Evolutionary conservation across 106 monocot species (phyloP).

Genomic region (Cymbidium sinense): DNA sequence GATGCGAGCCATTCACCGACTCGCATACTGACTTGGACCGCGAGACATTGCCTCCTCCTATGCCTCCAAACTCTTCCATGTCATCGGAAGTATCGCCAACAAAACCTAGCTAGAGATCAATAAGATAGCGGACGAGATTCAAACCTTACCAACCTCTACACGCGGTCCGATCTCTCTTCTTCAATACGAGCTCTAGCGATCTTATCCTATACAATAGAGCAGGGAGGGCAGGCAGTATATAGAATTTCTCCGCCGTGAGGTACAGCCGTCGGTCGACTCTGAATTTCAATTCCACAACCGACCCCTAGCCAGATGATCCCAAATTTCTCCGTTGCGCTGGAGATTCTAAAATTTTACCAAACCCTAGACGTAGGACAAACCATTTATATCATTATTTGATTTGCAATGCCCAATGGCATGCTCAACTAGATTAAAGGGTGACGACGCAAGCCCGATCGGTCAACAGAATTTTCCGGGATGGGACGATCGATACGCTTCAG

Average conservation of each 20-base stretch:
- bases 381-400: not conserved
- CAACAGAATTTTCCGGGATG: not conserved
- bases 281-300: not conserved
- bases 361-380: not conserved
- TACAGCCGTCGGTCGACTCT: not conserved
- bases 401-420: not conserved
- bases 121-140: not conserved
- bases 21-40: slow-evolving; percentile 11
- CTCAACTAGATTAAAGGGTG: too few relatives aligned
- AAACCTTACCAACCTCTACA: too few relatives aligned
- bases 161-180: too few relatives aligned
- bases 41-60: slow-evolving; percentile 5
- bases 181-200: too few relatives aligned
- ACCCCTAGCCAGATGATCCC: not conserved
- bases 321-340: not conserved
- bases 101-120: not conserved
- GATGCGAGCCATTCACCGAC: slow-evolving; percentile 15
- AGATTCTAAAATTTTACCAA: not conserved
- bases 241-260: not conserved
- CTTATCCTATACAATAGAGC: not conserved
- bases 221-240: not conserved
- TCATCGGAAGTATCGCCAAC: not conserved
- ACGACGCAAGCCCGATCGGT: not conserved
- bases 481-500: not conserved
- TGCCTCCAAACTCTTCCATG: not conserved